Evolutionary conservation across 768 basidiomycete genomes (phyloP), one percentile per base, ranked within the genome.

Genomic region (Asterophora parasitica): DNA sequence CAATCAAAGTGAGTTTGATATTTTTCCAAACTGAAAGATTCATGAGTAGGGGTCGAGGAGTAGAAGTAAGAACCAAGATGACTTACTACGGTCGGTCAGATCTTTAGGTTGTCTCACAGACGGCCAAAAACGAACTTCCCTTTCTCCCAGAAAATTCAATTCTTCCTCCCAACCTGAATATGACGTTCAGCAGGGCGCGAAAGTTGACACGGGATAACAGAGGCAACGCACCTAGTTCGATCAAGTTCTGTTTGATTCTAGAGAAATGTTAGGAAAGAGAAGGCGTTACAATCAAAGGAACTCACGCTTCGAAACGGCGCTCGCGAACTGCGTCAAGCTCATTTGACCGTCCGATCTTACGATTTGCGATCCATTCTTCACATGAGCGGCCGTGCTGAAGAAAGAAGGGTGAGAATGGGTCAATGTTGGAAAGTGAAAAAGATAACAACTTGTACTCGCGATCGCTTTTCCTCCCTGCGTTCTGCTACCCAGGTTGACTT

Each of bases 11-110:
- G 12, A 32, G 30, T 16, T 50, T 50, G 27, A 39, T 44, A 8
- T 45, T 45, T 34, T 20, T 6, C 49, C 49, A 50, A 26, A 38
- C 49, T 50, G 27, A 7, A n/a, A 9, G 7, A 3, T 9, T 31
- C 6, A 35, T 35, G 34, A 31, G 30, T 2, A 32, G 41, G 17
- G 4, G 20, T 34, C 41, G 20, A 17, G 8, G 8, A 37, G 23
- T 3, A 26, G 4, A 8, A n/a, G n/a, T n/a, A n/a, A n/a, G 30
- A 3, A 4, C 9, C 17, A 23, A 16, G 3, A 8, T 13, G 3
- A 7, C 38, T 20, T 39, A 39, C 38, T 19, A 11, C 38, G 38
- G 7, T 39, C 38, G 9, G 38, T 39, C 8, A 39, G 38, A 39
- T 12, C 10, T 27, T 5, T 39, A 17, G 38, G 9, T 37, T 37